Evolutionary conservation across 352 stramenopile genomes (phyloP), one percentile per base, ranked within the genome.

Genomic region (Phytophthora hybrid): DNA sequence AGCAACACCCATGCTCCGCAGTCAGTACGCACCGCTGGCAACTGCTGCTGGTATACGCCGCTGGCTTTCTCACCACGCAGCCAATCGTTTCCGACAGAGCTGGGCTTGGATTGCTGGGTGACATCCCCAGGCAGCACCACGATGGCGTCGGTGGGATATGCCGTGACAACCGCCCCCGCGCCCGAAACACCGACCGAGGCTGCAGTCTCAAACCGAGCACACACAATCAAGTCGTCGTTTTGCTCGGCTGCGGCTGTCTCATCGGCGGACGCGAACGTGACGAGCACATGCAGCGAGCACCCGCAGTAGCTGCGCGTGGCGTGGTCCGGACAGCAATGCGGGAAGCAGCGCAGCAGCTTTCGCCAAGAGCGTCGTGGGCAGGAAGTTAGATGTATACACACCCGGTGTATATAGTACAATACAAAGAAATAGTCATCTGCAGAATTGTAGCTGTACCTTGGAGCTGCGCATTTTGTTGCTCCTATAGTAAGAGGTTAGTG

Each of bases 291-390:
- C 1, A 84, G 18, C 3, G 74, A 73, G 19, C 60, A 74, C 7
- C 78, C 78, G 57, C 78, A 84, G 59, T 84, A 84, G 32, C 78
- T 77, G 11, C 78, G 61, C 7, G 56, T n/a, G 5, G 68, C 49
- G 52, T 84, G 78, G 13, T 67, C 55, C 0, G 74, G 78, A 53
- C 78, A 84, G 51, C 74, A 84, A 57, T 84, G 78, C 14, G 78
- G 78, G 59, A 82, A 84, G 60, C 78, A 84, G 3, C 77, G 72
- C 11, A 75, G 52, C 41, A n/a, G n/a, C n/a, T n/a, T n/a, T n/a
- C n/a, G n/a, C n/a, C n/a, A n/a, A 10, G 34, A 10, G 8, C 13
- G 8, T 10, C 10, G 34, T 10, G 8, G 2, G 8, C n/a, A n/a
- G n/a, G n/a, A 13, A 78, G 32, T 66, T 75, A 11, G 32, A 9